Evolutionary conservation across 441 rosid genomes (phyloP), one percentile per base, ranked within the genome.

Genomic region (Arabidopsis hybrid): DNA sequence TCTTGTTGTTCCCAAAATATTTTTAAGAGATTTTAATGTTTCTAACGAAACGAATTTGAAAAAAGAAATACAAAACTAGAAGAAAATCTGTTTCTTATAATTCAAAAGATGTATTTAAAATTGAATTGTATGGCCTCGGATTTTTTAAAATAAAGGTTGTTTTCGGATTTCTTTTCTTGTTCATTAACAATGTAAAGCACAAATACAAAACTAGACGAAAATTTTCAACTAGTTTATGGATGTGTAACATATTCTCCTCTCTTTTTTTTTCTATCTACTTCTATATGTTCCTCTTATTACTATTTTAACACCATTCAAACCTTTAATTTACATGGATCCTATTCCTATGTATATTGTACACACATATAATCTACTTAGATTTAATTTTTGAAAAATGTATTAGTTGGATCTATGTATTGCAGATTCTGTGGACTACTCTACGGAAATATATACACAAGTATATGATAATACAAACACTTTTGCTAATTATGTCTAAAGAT

Each of bases 21-120:
- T 76, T 0, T 47, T 36, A 60, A 42, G 42, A 52, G 21, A 14
- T 60, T 9, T 6, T 10, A 26, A 49, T 50, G 68, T 51, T 45
- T 75, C 60, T 47, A 36, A 8, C 5, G 47, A 60, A 58, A 49
- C 47, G 2, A 39, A 31, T 36, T 74, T 17, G 72, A 34, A 1
- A 34, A 52, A 63, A 32, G 2, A 40, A 40, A 38, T 21, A 21
- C 26, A 21, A 21, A 21, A 21, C 26, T 21, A 21, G 26, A 21
- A 21, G 26, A 3, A 73, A 26, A 57, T 65, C n/a, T 67, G 57
- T 47, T 53, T 43, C 35, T 75, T 53, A 46, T 43, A 42, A 51
- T 60, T 67, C 31, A 60, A 35, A 43, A 6, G 31, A 26, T 60
- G n/a, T 40, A 13, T 39, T 59, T 59, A 35, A 31, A 29, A 39